Evolutionary conservation across 2,329 filamentous ascomycete genomes (phyloP).

Genomic region (Xylariaceae sp.): DNA sequence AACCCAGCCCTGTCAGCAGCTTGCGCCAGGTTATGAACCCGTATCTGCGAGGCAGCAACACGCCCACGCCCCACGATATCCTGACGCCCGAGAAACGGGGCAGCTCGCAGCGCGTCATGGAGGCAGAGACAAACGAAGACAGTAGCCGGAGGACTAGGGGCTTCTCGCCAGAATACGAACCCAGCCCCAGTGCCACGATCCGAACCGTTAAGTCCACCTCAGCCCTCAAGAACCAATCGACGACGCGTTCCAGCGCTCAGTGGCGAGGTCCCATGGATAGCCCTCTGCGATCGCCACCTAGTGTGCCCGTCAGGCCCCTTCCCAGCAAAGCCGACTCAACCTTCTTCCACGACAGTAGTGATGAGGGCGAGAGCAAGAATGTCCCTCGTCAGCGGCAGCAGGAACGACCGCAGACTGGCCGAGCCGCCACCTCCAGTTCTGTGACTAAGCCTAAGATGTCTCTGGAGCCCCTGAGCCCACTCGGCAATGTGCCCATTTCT

Average conservation of each 20-base stretch:
- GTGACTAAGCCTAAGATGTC: not conserved
- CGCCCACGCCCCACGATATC: slow-evolving; percentile 14
- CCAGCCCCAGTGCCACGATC: slow-evolving; percentile 67
- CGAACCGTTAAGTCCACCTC: slow-evolving; percentile 54
- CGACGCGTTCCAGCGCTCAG: slow-evolving; percentile 9
- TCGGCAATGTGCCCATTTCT: slow-evolving; percentile 8
- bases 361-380: slow-evolving; percentile 35
- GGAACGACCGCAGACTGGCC: slow-evolving; percentile 14
- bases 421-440: slow-evolving; percentile 9
- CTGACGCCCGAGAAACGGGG: slow-evolving; percentile 21
- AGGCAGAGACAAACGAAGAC: slow-evolving; percentile 24
- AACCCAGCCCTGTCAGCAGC: slow-evolving; percentile 70
- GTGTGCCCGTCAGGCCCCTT: slow-evolving; percentile 19
- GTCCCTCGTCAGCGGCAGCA: slow-evolving; percentile 6
- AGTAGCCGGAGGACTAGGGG: slow-evolving; percentile 45
- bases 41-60: slow-evolving; percentile 50
- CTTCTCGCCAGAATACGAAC: slow-evolving; percentile 74
- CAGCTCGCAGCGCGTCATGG: slow-evolving; percentile 19
- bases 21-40: slow-evolving; percentile 83
- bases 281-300: slow-evolving; percentile 22
- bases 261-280: slow-evolving; percentile 24
- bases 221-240: slow-evolving; percentile 27
- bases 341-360: slow-evolving; percentile 51
- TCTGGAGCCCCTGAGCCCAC: not conserved
- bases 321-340: slow-evolving; percentile 26